Conservation (phyloP, 257 asterid species). For the Solanum clarkiae region DNA sequence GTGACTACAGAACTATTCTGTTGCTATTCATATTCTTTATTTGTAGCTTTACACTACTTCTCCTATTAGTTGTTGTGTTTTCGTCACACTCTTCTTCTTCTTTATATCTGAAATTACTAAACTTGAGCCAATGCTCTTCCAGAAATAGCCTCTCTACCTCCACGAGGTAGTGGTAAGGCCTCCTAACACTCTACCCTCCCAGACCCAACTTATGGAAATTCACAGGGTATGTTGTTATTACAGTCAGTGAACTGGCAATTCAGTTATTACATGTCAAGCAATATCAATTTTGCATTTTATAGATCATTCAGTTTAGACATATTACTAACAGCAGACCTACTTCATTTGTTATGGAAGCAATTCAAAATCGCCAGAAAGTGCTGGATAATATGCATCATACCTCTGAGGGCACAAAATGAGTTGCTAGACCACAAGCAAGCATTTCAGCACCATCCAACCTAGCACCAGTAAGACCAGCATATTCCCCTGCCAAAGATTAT, state of each 20-base stretch:
- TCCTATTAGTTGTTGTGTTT: too few species aligned
- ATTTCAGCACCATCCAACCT: constrained; percentile 85
- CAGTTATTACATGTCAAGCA: not conserved
- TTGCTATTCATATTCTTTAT: too few species aligned
- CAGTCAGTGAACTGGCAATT: not conserved
- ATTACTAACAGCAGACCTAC: not conserved
- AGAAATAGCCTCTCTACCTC: too few species aligned
- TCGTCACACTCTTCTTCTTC: too few species aligned
- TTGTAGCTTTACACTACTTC: too few species aligned
- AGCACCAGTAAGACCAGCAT: constrained; percentile 75
- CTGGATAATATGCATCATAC: constrained; percentile 11
- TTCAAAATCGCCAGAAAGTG: not conserved
- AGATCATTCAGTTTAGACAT: not conserved
- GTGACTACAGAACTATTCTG: too few species aligned
- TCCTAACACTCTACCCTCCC: too few species aligned
- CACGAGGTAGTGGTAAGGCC: too few species aligned
- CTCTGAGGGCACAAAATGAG: constrained; percentile 77
- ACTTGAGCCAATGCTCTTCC: too few species aligned
- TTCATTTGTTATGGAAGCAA: not conserved
- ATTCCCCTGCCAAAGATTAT: constrained; percentile 59
- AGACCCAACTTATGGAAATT: too few species aligned
- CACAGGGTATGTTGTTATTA: too few species aligned
- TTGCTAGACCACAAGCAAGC: constrained; percentile 88
- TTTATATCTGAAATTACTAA: too few species aligned
- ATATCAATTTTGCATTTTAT: not conserved